Conservation (phyloP, 805 yeast genomes). For the Pichia ethanolica region DNA sequence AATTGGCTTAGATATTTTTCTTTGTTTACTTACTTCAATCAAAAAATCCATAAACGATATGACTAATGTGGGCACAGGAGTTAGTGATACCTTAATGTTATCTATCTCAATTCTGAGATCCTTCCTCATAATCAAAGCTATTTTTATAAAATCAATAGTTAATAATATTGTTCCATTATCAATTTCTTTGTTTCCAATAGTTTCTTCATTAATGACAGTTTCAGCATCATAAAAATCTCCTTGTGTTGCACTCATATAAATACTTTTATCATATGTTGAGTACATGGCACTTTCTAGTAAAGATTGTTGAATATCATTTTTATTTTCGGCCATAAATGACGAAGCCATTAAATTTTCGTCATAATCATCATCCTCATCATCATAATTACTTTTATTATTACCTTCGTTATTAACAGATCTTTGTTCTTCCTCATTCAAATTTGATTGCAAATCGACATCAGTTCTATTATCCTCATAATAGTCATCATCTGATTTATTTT, state of each 20-base stretch:
- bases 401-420: background rate
- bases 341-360: conserved; percentile 32
- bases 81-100: conserved; percentile 34
- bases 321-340: conserved; percentile 25
- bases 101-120: conserved; percentile 35
- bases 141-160: background rate
- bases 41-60: conserved; percentile 32
- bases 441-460: too few relatives aligned
- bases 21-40: conserved; percentile 22
- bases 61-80: conserved; percentile 36
- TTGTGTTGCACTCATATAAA: conserved; percentile 72
- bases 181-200: background rate
- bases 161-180: background rate
- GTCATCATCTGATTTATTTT: conserved; percentile 1
- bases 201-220: conserved; percentile 6
- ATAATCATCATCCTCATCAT: conserved; percentile 25
- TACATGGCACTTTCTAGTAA: conserved; percentile 53
- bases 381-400: background rate
- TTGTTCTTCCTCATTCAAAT: too few relatives aligned
- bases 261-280: conserved; percentile 55
- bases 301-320: conserved; percentile 26
- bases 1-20: conserved; percentile 1
- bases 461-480: conserved; percentile 1
- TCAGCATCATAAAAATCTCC: conserved; percentile 35
- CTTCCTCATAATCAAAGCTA: conserved; percentile 7